Evolutionary conservation across 495 filamentous ascomycete species (phyloP).

Genomic region (Usnea hakonensis): DNA sequence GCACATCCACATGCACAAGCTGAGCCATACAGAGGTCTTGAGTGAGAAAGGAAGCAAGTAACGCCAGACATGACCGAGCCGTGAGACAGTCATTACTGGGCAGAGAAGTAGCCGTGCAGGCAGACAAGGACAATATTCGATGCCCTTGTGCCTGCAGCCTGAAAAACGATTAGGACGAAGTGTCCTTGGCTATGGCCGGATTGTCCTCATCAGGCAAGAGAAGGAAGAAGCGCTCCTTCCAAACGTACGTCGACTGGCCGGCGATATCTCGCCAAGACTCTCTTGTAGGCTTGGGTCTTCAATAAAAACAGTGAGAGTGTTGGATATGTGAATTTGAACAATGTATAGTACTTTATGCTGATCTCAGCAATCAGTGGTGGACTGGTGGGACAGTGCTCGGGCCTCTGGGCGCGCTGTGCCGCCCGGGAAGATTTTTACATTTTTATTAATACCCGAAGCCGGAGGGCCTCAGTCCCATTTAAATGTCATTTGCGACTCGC

Average conservation of each 20-base stretch:
- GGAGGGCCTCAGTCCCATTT: background rate
- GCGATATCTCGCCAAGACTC: background rate
- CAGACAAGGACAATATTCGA: background rate
- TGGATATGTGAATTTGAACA: background rate
- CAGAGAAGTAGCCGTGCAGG: background rate
- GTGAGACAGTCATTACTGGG: background rate
- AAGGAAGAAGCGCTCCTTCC: conserved; percentile 1
- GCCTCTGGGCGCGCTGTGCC: background rate
- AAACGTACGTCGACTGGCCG: background rate
- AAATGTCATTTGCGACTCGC: background rate
- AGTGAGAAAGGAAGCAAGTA: background rate
- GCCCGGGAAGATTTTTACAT: no score
- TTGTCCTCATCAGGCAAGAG: conserved; percentile 7
- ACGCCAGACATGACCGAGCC: background rate
- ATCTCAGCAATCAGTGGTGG: no score
- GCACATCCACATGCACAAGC: conserved; percentile 8
- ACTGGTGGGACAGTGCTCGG: background rate
- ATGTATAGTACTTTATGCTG: no score
- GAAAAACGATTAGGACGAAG: conserved; percentile 3
- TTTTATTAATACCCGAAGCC: background rate
- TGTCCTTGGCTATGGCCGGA: conserved; percentile 8
- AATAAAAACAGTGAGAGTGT: background rate
- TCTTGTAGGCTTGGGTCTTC: background rate
- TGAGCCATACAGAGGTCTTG: conserved; percentile 4
- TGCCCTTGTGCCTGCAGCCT: background rate